Evolutionary conservation across 1,284 basidiomycete genomes (phyloP), one percentile per base, ranked within the genome.

Genomic region (Trichosporon coremiiforme): DNA sequence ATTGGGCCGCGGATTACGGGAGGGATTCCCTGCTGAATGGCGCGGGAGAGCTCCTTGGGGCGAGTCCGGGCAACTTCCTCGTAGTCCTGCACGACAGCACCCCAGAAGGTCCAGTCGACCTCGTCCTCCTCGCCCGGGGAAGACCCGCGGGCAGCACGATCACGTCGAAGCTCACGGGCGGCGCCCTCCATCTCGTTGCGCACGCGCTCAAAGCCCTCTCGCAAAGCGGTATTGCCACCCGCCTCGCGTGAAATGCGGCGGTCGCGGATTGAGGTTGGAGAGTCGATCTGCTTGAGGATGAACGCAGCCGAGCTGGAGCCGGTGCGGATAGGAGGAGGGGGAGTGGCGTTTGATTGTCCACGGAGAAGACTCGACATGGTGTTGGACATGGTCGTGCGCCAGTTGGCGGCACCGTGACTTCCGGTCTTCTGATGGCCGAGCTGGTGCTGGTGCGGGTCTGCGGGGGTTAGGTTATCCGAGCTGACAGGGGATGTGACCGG

Each of bases 21-120:
- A 0, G 95, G 97, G 38, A 99, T 94, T 1, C 96, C 96, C 69
- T 87, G 87, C 77, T 97, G 94, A 70, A 99, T 99, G 0, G 95
- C 96, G 74, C 87, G 87, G 6, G 93, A 93, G 20, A 99, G 86
- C 70, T 91, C 88, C 74, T 92, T 89, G 1, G 95, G 88, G 67
- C 89, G 85, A 60, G 89, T 88, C 29, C 91, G 84, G 2, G 95
- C 95, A 68, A 93, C 94, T 2, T 85, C 85, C 79, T 93, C 91
- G 78, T 97, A 98, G 81, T 96, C 91, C 74, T 90, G 92, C 80
- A 99, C 93, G 7, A 99, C 95, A 17, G 88, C 87, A 0, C 97
- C 96, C 96, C 97, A 99, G 84, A 98, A 99, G 75, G 91, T 91
- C 97, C 85, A 85, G 73, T 86, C 85, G 41, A 80, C 75, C n/a